Percentiles rank a stretch among this genome's conserved stretches.
Conservation (phyloP, 192 early-diverging fungal genomes). For the Coemansia sp. region DNA sequence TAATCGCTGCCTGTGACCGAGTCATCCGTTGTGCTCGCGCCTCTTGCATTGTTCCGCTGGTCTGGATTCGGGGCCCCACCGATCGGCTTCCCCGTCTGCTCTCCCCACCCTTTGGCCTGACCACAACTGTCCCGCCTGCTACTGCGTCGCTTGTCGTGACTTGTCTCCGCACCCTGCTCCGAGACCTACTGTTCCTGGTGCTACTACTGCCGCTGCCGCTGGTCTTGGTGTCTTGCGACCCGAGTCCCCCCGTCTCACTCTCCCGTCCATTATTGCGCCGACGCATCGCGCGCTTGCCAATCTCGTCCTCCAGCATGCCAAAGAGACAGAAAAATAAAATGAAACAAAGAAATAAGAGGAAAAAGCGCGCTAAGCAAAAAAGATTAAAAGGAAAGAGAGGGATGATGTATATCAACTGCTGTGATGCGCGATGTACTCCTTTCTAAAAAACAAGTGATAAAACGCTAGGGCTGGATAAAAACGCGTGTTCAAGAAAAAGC, state of each 20-base stretch:
- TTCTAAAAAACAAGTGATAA: background rate
- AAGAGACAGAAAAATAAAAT: background rate
- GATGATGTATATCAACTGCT: background rate
- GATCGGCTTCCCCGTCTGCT: background rate
- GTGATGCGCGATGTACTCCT: background rate
- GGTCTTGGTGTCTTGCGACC: slow-evolving; percentile 1
- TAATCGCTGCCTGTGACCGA: background rate
- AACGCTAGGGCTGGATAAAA: slow-evolving; percentile 1
- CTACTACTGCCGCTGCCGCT: background rate
- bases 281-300: slow-evolving; percentile 11
- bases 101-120: background rate
- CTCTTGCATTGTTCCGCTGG: background rate
- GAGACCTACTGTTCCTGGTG: background rate
- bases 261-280: background rate
- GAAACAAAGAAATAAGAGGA: background rate
- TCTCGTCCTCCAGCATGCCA: slow-evolving; percentile 26
- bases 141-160: background rate
- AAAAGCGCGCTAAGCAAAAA: background rate
- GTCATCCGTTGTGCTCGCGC: background rate
- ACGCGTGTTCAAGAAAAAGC: background rate
- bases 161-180: background rate
- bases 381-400: background rate
- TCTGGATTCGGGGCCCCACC: background rate
- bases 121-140: background rate
- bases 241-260: slow-evolving; percentile 1